These are phyloP conservation scores for Magnaporthiopsis incrustans DNA, from an alignment of 2,329 filamentous ascomycete genomes.

Conservation along the genomic window DNA sequence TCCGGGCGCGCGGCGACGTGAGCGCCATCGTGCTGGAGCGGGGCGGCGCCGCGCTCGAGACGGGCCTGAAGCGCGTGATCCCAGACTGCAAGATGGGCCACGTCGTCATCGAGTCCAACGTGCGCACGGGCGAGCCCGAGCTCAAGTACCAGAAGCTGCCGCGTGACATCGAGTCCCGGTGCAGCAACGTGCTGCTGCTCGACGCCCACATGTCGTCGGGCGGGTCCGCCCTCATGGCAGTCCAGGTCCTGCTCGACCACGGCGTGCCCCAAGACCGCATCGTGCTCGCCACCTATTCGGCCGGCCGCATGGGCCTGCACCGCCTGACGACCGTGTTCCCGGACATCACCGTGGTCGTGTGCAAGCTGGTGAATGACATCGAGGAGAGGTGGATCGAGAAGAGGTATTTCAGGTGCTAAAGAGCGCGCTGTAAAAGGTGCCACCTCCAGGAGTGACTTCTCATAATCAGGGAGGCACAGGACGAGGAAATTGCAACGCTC, in stretches of 20 bases:
- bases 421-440: background rate
- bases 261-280: conserved; percentile 79
- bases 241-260: conserved; percentile 91
- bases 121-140: conserved; percentile 80
- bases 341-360: conserved; percentile 76
- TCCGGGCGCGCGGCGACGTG: conserved; percentile 63
- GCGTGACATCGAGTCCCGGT: conserved; percentile 62
- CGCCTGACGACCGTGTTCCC: conserved; percentile 84
- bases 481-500: background rate
- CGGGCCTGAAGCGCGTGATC: conserved; percentile 79
- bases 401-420: conserved; percentile 79
- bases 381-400: conserved; percentile 87
- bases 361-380: conserved; percentile 70
- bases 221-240: conserved; percentile 81
- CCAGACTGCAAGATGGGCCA: conserved; percentile 88
- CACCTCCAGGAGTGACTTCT: background rate
- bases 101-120: conserved; percentile 83
- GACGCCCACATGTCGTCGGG: conserved; percentile 95
- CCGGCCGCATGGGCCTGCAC: conserved; percentile 75
- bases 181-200: conserved; percentile 68
- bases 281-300: conserved; percentile 87
- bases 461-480: background rate
- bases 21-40: conserved; percentile 84
- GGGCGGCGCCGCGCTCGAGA: conserved; percentile 82
- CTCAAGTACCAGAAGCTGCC: conserved; percentile 83